Percentiles rank a stretch among this genome's conserved stretches.
phyloP scores from a whole-genome alignment of 192 early-diverging fungal genomes.

The Spinellus fusiger region DNA sequence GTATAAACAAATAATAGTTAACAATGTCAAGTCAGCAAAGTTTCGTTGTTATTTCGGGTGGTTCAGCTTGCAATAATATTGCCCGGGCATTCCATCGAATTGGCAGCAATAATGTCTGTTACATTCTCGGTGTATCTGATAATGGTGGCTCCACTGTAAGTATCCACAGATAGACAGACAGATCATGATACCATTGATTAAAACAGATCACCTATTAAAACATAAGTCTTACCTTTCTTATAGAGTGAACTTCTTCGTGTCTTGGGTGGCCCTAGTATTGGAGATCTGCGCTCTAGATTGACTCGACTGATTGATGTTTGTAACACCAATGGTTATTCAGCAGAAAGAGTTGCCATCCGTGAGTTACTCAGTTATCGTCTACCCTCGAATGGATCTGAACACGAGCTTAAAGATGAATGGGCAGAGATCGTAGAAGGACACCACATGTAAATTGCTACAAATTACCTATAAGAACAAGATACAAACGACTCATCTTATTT shows the following conservation, averaged over 20 bases:
- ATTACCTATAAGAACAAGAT: background rate
- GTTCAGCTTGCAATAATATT: slow-evolving; percentile 63
- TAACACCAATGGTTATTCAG: slow-evolving; percentile 32
- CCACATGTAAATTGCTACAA: slow-evolving; percentile 42
- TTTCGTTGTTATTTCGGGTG: slow-evolving; percentile 67
- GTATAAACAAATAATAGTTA: too few relatives aligned
- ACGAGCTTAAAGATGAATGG: slow-evolving; percentile 69
- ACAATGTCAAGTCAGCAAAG: slow-evolving; percentile 23
- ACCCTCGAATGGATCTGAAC: slow-evolving; percentile 42
- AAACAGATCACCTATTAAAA: background rate
- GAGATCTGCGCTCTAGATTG: slow-evolving; percentile 63
- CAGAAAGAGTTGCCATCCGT: slow-evolving; percentile 55
- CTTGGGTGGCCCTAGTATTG: slow-evolving; percentile 71
- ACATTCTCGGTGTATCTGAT: slow-evolving; percentile 68
- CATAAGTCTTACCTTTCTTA: background rate
- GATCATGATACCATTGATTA: background rate
- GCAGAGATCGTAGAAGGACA: slow-evolving; percentile 64
- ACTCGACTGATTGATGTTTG: slow-evolving; percentile 61
- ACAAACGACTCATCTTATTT: background rate
- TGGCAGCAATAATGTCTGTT: slow-evolving; percentile 49
- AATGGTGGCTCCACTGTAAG: slow-evolving; percentile 57
- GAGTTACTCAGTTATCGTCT: slow-evolving; percentile 68
- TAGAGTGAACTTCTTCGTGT: slow-evolving; percentile 64
- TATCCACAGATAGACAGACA: slow-evolving; percentile 17
- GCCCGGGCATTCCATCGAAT: slow-evolving; percentile 46